Evolutionary conservation across 1,284 basidiomycete genomes (phyloP).

Genomic region (Violaceomyces palustris): DNA sequence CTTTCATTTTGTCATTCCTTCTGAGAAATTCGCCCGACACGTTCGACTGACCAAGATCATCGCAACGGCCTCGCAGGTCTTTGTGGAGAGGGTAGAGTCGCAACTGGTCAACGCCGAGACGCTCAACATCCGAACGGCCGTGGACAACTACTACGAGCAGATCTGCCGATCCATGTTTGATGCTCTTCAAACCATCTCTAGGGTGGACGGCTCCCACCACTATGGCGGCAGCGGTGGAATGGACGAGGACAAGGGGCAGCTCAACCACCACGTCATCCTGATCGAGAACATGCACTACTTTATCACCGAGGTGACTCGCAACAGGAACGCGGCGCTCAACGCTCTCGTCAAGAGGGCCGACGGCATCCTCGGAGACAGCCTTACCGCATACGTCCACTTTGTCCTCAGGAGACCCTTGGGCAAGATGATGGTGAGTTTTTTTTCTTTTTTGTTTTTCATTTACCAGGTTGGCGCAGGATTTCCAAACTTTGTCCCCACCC

Average conservation of each 20-base stretch:
- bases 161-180: conserved; percentile 87
- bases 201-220: conserved; percentile 82
- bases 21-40: not conserved
- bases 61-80: conserved; percentile 57
- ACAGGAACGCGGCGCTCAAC: conserved; percentile 55
- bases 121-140: conserved; percentile 70
- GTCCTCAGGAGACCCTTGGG: conserved; percentile 79
- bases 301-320: conserved; percentile 64
- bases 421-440: conserved; percentile 71
- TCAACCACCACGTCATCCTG: conserved; percentile 92
- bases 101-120: conserved; percentile 68
- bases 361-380: conserved; percentile 78
- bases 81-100: conserved; percentile 75
- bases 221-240: too few species aligned
- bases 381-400: conserved; percentile 77
- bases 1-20: too few species aligned
- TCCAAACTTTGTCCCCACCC: too few species aligned
- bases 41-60: not conserved
- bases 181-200: conserved; percentile 85
- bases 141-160: conserved; percentile 79
- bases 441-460: too few species aligned
- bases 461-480: too few species aligned
- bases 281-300: conserved; percentile 97
- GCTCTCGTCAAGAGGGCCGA: conserved; percentile 71
- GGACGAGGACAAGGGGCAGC: conserved; percentile 76